A percentile compares a stretch with the other conserved stretches of the same genome.
These are phyloP conservation scores for Fusarium irregulare DNA, from an alignment of 2,329 filamentous ascomycete genomes.

Conservation along the genomic window DNA sequence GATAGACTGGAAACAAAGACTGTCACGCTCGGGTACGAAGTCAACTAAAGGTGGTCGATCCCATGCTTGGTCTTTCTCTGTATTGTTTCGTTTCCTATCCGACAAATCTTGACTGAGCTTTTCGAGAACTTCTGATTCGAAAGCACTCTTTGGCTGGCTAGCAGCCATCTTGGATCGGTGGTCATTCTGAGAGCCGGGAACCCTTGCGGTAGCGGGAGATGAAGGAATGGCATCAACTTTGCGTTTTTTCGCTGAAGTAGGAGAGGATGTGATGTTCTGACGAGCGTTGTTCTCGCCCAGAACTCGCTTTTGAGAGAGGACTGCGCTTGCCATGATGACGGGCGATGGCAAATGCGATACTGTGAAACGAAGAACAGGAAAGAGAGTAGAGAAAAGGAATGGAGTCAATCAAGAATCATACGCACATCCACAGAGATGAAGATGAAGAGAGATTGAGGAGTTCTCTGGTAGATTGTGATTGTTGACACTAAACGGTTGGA, in stretches of 20 bases:
- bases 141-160: conserved; percentile 87
- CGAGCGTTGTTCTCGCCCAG: conserved; percentile 75
- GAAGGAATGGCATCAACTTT: conserved; percentile 75
- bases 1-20: conserved; percentile 92
- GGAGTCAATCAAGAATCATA: neutral
- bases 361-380: conserved; percentile 4
- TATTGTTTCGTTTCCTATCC: conserved; percentile 84
- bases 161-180: conserved; percentile 72
- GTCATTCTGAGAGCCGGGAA: conserved; percentile 73
- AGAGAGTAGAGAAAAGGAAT: conserved; percentile 1
- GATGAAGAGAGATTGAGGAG: conserved; percentile 9
- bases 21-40: conserved; percentile 70
- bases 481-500: conserved; percentile 33
- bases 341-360: conserved; percentile 27
- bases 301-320: conserved; percentile 77
- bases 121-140: conserved; percentile 93
- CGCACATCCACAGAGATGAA: conserved; percentile 29
- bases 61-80: conserved; percentile 96
- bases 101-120: conserved; percentile 95
- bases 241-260: conserved; percentile 78
- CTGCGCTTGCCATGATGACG: conserved; percentile 59
- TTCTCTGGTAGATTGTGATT: conserved; percentile 25
- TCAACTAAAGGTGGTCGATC: conserved; percentile 67
- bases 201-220: conserved; percentile 64
- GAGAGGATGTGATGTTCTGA: conserved; percentile 69